Conservation (phyloP, 1,284 basidiomycete genomes). For the Boletus chippewaensis region DNA sequence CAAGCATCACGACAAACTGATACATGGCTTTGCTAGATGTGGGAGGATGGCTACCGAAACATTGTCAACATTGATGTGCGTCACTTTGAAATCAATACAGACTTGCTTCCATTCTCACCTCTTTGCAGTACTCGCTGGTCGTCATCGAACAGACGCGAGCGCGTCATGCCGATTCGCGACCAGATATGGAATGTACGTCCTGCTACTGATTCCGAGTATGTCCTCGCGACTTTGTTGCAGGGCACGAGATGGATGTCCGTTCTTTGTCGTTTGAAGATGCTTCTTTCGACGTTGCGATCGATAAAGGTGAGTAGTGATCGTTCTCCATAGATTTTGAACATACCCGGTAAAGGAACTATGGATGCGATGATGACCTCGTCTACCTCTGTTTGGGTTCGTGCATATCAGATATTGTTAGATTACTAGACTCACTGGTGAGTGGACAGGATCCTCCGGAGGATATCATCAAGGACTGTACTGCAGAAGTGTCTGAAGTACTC, state of each 20-base stretch:
- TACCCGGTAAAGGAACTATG: constrained; percentile 63
- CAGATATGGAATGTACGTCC: constrained; percentile 72
- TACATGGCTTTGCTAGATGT: constrained; percentile 54
- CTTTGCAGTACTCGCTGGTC: constrained; percentile 66
- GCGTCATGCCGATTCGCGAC: constrained; percentile 48
- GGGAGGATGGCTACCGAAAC: constrained; percentile 80
- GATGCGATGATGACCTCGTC: constrained; percentile 90
- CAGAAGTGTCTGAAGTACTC: constrained; percentile 76
- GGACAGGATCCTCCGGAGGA: constrained; percentile 73
- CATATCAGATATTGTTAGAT: not conserved
- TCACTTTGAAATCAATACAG: not conserved
- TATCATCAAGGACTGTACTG: constrained; percentile 68
- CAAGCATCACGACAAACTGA: not conserved
- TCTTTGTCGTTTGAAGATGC: constrained; percentile 59
- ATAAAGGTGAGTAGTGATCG: constrained; percentile 58
- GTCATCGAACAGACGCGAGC: constrained; percentile 78
- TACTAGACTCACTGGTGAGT: constrained; percentile 1
- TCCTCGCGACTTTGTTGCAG: constrained; percentile 33
- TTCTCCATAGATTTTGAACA: not conserved
- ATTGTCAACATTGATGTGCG: constrained; percentile 82
- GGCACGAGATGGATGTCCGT: constrained; percentile 87
- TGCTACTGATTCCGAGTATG: not conserved
- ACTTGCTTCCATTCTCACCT: not conserved
- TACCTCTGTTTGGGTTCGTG: constrained; percentile 80
- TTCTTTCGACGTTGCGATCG: constrained; percentile 81